Evolutionary conservation across 768 basidiomycete species (phyloP).

Genomic region (Ramaria rubella): DNA sequence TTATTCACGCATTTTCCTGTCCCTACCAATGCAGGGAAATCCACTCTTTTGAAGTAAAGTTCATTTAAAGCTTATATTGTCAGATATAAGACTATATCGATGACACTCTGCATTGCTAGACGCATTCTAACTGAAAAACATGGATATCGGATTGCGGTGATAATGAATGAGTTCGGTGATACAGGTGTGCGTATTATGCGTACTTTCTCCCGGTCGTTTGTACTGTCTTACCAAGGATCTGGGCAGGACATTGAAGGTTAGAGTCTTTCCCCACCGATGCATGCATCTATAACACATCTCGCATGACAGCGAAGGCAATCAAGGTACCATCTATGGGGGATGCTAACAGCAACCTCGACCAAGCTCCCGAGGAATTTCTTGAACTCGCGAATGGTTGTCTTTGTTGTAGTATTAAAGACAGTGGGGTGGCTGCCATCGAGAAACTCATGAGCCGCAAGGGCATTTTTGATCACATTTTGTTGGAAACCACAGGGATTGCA

Average conservation of each 20-base stretch:
- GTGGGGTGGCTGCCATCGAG: constrained; percentile 89
- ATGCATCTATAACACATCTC: background rate
- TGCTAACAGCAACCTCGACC: constrained; percentile 42
- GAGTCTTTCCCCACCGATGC: constrained; percentile 5
- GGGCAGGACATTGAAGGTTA: constrained; percentile 93
- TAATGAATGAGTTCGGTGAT: constrained; percentile 98
- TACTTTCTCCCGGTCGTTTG: background rate
- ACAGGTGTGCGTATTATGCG: constrained; percentile 57
- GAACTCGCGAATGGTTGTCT: constrained; percentile 94
- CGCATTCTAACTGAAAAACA: constrained; percentile 90
- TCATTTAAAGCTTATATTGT: background rate
- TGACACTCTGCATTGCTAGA: no score
- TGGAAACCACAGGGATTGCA: constrained; percentile 94
- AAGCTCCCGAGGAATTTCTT: constrained; percentile 76
- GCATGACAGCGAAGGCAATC: constrained; percentile 66
- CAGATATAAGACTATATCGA: background rate
- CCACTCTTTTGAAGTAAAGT: constrained; percentile 75
- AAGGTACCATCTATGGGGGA: constrained; percentile 54
- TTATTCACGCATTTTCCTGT: background rate
- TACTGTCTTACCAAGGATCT: constrained; percentile 8
- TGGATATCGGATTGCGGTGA: constrained; percentile 94
- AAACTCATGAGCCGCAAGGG: constrained; percentile 83
- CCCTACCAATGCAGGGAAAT: constrained; percentile 53
- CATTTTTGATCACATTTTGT: constrained; percentile 87
- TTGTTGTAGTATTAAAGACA: constrained; percentile 97